Conservation (phyloP, 495 filamentous ascomycete species). For the Penicillium fimorum region DNA sequence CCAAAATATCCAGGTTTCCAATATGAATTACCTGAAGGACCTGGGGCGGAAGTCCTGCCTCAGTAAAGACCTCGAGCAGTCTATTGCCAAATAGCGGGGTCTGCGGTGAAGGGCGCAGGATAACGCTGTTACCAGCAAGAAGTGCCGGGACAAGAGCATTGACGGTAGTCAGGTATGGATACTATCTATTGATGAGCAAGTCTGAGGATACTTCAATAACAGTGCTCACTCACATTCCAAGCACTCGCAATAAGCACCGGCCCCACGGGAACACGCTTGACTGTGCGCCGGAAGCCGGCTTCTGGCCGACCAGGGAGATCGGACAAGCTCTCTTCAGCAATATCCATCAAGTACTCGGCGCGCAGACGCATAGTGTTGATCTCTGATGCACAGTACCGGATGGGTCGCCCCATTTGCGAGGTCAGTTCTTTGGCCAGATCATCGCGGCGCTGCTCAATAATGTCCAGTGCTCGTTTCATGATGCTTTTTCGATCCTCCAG, state of each 20-base stretch:
- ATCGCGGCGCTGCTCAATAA: constrained; percentile 69
- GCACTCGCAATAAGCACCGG: constrained; percentile 83
- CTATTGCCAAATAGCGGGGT: constrained; percentile 87
- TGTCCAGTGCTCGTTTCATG: constrained; percentile 70
- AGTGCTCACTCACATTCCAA: constrained; percentile 73
- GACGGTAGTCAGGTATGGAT: constrained; percentile 88
- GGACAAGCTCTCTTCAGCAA: constrained; percentile 64
- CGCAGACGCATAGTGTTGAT: constrained; percentile 79
- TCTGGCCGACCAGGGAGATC: constrained; percentile 74
- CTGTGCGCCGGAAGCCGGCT: constrained; percentile 81
- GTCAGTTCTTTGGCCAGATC: constrained; percentile 78
- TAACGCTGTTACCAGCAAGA: constrained; percentile 82
- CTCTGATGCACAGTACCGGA: constrained; percentile 79
- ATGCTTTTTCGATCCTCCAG: constrained; percentile 73
- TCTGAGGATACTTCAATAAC: constrained; percentile 5
- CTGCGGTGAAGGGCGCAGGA: constrained; percentile 91
- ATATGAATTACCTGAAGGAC: constrained; percentile 89
- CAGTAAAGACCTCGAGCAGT: constrained; percentile 68
- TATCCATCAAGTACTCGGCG: constrained; percentile 78
- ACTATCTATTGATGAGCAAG: constrained; percentile 50
- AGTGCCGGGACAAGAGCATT: constrained; percentile 88
- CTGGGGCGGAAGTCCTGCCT: constrained; percentile 75
- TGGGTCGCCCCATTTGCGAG: constrained; percentile 91
- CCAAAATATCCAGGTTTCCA: constrained; percentile 69
- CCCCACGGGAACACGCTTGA: constrained; percentile 82